A percentile compares a stretch with the other conserved stretches of the same genome.
These are phyloP conservation scores for Fusarium chuoi DNA, from an alignment of 2,329 filamentous ascomycete genomes.

Conservation along the genomic window DNA sequence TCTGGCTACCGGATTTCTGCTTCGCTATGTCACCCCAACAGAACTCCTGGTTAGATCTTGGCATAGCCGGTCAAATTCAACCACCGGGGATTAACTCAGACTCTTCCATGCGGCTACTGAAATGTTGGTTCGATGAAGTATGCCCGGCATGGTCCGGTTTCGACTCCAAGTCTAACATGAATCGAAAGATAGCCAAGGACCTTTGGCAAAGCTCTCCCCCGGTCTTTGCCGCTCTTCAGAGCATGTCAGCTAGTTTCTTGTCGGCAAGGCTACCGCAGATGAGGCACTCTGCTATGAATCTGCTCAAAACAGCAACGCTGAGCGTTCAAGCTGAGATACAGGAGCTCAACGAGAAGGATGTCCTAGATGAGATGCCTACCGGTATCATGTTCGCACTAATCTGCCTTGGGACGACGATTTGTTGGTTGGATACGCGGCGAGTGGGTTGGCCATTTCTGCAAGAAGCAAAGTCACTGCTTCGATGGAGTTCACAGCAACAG, in stretches of 20 bases:
- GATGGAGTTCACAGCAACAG: not conserved
- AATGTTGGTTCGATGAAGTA: not conserved
- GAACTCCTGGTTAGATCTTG: fast-evolving
- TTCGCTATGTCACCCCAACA: fast-evolving
- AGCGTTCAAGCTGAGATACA: not conserved
- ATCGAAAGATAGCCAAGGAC: not conserved
- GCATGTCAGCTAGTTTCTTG: not conserved
- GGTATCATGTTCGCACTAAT: not conserved
- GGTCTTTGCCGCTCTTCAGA: not conserved
- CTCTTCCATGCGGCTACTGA: not conserved
- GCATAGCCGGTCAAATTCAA: fast-evolving
- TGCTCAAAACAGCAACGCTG: not conserved
- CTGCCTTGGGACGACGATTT: not conserved
- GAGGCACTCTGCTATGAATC: not conserved
- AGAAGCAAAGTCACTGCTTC: not conserved
- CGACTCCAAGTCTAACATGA: not conserved
- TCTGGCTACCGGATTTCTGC: not conserved
- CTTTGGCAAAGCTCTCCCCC: not conserved
- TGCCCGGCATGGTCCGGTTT: not conserved
- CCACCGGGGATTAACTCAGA: fast-evolving
- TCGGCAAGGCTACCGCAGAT: not conserved
- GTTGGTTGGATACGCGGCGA: not conserved
- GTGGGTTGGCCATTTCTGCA: not conserved
- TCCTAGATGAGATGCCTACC: fast-evolving
- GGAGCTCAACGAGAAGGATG: not conserved